Percentiles rank a stretch among this genome's conserved stretches.
Evolutionary conservation across 345 rosid genomes (phyloP).

Genomic region (Populus alba): DNA sequence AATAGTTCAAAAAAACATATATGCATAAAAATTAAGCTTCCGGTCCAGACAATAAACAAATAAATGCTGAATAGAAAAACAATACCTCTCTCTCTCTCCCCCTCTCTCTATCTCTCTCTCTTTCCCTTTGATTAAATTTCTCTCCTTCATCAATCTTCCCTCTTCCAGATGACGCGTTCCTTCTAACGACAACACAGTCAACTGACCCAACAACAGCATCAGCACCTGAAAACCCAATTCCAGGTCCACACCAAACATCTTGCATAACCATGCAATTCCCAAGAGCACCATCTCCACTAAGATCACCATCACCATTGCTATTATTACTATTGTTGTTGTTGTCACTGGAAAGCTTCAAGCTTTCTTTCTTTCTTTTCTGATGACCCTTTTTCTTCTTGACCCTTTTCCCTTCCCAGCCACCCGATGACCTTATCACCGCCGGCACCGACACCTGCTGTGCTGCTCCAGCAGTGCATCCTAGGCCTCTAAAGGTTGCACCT

Average conservation of each 20-base stretch:
- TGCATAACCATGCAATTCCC: conserved; percentile 23
- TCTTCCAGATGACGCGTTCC: conserved; percentile 49
- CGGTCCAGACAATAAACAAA: not conserved
- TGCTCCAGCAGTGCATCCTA: conserved; percentile 74
- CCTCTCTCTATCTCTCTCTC: conserved; percentile 18
- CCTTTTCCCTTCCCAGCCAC: conserved; percentile 68
- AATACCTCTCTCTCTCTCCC: conserved; percentile 27
- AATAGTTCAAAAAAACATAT: not conserved
- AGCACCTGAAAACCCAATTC: conserved; percentile 67
- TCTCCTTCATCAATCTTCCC: conserved; percentile 65
- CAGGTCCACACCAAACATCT: conserved; percentile 95
- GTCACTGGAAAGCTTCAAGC: conserved; percentile 25
- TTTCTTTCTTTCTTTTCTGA: conserved; percentile 38
- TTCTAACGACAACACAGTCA: conserved; percentile 54
- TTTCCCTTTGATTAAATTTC: conserved; percentile 32
- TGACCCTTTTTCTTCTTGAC: conserved; percentile 43
- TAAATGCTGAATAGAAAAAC: not conserved
- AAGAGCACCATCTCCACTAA: not conserved
- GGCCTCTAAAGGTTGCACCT: conserved; percentile 50
- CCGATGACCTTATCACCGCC: conserved; percentile 70
- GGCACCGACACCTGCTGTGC: conserved; percentile 85
- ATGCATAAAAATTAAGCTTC: not conserved
- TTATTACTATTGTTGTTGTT: not conserved
- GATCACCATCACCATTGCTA: not conserved
- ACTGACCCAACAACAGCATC: conserved; percentile 67